Evolutionary conservation across 495 filamentous ascomycete genomes (phyloP), one percentile per base, ranked within the genome.

Genomic region (Penicillium daleae): DNA sequence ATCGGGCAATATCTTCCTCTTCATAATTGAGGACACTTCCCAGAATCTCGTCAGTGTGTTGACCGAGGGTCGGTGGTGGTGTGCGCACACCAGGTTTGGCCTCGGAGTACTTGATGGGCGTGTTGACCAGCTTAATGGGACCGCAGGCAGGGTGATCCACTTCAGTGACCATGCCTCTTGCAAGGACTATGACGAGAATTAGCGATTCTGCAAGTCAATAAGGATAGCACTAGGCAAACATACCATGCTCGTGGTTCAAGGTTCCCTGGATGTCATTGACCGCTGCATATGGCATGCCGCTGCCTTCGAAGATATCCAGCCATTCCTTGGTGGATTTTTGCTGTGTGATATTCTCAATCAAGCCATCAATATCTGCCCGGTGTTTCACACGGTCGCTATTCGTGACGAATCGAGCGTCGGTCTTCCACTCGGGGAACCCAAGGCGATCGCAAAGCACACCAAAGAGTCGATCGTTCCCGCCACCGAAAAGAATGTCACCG

Each of bases 91-190:
- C 81, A 1, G 94, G 92, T 58, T 82, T 86, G 10, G 90, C 88
- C 55, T 92, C 85, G 10, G 92, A 97, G 75, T 92, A 98, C 74
- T 99, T 99, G 62, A 99, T 87, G 0, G 95, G 95, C n/a, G 94
- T 93, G 68, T 95, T 97, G 26, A 99, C 86, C 57, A 98, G 70
- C 76, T 93, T 93, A 62, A 98, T 91, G 3, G 87, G 85, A 1
- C 95, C 95, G 70, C 93, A 97, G 3, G 79, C 76, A 4, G 85
- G 86, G 71, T 99, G 95, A 1, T 97, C 86, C 24, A 97, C 80
- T 66, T 95, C 91, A 6, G 87, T 84, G 5, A 99, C 88, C 95
- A 99, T 98, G 44, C 87, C 82, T 57, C 95, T 82, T 27, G 94
- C 94, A 55, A 83, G 80, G 3, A 94, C 93, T 89, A 64, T 63